Base-by-base conservation (phyloP, 441 rosid species). In the Capsella rubella region DNA sequence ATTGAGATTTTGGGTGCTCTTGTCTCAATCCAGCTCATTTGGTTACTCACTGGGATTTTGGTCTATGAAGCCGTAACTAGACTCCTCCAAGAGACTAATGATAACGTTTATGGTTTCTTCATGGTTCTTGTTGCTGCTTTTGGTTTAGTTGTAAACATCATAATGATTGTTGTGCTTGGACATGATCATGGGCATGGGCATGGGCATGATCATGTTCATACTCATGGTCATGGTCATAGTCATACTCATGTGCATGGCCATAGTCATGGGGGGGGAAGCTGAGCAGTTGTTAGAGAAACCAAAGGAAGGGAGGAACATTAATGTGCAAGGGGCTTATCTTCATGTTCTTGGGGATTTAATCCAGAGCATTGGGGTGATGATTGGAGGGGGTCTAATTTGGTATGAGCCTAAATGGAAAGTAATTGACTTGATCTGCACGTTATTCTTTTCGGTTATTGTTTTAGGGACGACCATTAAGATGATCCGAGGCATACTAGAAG, bases 1-100 rank as follows among this genome's bases (percentile, higher is more conserved):
- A 43, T 85, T 27, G 93, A 86, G 84, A 86, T 88, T 72, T 85
- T 88, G 8, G 93, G 93, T 52, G 85, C 93, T 51, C 80, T 86
- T 53, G 79, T 86, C 53, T 88, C 90, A 27, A 76, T 85, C 55
- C 93, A 86, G 77, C 79, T 85, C 62, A 88, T 82, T 71, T 88
- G 89, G 90, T 76, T 88, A 62, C 86, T 88, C 34, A 81, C 89
- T 11, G 90, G 90, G 12, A 79, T 88, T 71, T 76, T 88, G 21
- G 87, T 88, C 3, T 88, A 88, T 63, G 88, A 87, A 82, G 89
- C 90, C 45, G 78, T 88, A 43, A 54, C 76, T 53, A 85, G 88
- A 81, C 80, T 88, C 31, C 50, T 85, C 59, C 65, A 82, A 55
- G 75, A 77, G 47, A 84, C 84, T 6, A 77, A 64, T 12, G 67